Conservation (phyloP, 1,284 basidiomycete genomes). For the Sanghuangporus baumii region DNA sequence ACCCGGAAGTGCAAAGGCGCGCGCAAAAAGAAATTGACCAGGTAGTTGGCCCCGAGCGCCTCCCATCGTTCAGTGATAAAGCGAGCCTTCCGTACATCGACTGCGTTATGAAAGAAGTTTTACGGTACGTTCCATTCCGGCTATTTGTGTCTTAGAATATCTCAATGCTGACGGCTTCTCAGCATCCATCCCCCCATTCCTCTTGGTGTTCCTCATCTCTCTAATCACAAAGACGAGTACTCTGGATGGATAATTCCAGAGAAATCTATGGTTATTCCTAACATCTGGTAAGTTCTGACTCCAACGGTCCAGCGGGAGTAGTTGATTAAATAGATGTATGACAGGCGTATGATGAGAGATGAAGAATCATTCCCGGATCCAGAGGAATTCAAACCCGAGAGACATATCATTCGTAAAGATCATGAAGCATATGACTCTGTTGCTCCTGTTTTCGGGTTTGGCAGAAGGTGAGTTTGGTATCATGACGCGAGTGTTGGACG, state of each 20-base stretch:
- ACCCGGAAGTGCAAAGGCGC: constrained; percentile 3
- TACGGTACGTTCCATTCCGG: constrained; percentile 19
- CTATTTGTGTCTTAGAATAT: neutral
- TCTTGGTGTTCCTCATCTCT: constrained; percentile 3
- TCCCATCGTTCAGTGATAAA: constrained; percentile 26
- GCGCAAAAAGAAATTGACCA: constrained; percentile 14
- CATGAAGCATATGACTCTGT: neutral
- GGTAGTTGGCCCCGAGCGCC: constrained; percentile 15
- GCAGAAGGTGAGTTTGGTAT: constrained; percentile 8
- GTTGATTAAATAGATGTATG: neutral
- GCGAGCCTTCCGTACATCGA: constrained; percentile 24
- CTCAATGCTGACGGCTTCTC: neutral
- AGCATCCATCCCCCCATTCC: neutral
- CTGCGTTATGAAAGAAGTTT: constrained; percentile 26
- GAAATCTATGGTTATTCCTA: constrained; percentile 12
- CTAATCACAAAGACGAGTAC: constrained; percentile 7
- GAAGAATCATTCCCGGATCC: constrained; percentile 11
- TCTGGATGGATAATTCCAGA: constrained; percentile 12
- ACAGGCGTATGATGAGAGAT: constrained; percentile 17
- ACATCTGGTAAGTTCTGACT: constrained; percentile 15
- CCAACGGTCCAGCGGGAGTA: neutral
- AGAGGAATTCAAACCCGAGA: constrained; percentile 9
- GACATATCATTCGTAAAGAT: neutral
- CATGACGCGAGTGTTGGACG: neutral
- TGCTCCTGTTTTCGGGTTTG: constrained; percentile 10